These are phyloP conservation scores for Primulina huaijiensis DNA, from an alignment of 257 asterid genomes.

Conservation along the genomic window DNA sequence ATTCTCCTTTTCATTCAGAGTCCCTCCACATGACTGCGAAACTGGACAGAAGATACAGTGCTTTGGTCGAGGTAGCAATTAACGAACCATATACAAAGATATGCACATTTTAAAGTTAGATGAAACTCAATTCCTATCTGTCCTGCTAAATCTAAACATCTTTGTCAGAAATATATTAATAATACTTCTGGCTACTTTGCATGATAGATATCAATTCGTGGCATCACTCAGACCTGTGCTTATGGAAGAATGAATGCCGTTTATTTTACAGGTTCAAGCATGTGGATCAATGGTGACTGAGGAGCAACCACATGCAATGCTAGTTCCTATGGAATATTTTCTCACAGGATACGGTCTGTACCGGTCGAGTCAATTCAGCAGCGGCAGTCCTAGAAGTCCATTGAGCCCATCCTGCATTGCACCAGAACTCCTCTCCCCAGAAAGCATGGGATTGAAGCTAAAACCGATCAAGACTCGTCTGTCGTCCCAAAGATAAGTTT, in stretches of 20 bases:
- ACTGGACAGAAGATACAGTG: constrained; percentile 75
- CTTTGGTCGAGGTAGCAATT: constrained; percentile 80
- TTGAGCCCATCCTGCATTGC: constrained; percentile 76
- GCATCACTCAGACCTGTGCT: neutral
- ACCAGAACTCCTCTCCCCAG: constrained; percentile 84
- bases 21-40: constrained; percentile 66
- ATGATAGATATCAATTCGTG: neutral
- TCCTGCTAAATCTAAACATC: neutral
- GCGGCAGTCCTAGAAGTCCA: constrained; percentile 81
- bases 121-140: neutral
- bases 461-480: constrained; percentile 84
- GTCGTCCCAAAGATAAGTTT: constrained; percentile 28
- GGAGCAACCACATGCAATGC: constrained; percentile 95
- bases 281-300: constrained; percentile 96
- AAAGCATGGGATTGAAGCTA: constrained; percentile 88
- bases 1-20: constrained; percentile 73
- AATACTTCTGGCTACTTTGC: neutral
- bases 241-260: neutral
- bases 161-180: neutral
- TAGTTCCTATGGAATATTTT: constrained; percentile 74
- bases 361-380: constrained; percentile 50
- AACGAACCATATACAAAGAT: neutral
- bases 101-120: too few relatives aligned
- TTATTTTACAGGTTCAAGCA: constrained; percentile 55
- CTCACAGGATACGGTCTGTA: constrained; percentile 74